Conservation (phyloP, 2,329 filamentous ascomycete species). For the Sporothrix inflata region DNA sequence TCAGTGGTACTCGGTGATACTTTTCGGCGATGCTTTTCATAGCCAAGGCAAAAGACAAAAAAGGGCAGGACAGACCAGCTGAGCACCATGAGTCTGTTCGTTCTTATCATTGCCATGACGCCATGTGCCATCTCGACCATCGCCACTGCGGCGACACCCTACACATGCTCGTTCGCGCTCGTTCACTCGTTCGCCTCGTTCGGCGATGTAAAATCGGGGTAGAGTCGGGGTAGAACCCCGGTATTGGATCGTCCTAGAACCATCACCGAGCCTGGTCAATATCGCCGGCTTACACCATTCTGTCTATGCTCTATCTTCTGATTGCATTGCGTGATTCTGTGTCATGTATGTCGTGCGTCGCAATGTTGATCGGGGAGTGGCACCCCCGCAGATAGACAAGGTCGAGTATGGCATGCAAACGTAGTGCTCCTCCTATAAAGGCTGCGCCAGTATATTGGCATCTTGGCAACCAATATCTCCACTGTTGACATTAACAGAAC, state of each 20-base stretch:
- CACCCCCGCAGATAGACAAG: not conserved
- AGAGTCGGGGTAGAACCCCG: not conserved
- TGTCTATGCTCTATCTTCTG: not conserved
- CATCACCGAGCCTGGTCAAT: not conserved
- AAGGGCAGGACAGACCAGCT: not conserved
- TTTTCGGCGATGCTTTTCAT: not conserved
- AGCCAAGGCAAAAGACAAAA: not conserved
- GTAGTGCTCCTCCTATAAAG: not conserved
- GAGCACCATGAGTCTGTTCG: not conserved
- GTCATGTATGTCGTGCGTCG: not conserved
- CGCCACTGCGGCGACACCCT: not conserved
- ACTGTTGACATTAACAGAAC: not conserved
- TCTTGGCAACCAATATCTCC: not conserved
- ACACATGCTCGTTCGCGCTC: not conserved
- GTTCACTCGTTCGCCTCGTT: not conserved
- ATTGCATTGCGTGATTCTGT: not conserved
- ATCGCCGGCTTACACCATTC: not conserved
- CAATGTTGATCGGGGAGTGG: not conserved
- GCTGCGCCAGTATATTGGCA: not conserved
- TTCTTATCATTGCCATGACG: too few species aligned
- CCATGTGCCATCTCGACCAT: too few species aligned
- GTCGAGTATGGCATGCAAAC: not conserved
- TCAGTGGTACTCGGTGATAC: not conserved
- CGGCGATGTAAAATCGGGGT: constrained; percentile 8
- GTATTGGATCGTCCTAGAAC: not conserved